Evolutionary conservation across 371 early-diverging fungal species (phyloP), one percentile per base, ranked within the genome.

Genomic region (Zopfochytrium polystomum): DNA sequence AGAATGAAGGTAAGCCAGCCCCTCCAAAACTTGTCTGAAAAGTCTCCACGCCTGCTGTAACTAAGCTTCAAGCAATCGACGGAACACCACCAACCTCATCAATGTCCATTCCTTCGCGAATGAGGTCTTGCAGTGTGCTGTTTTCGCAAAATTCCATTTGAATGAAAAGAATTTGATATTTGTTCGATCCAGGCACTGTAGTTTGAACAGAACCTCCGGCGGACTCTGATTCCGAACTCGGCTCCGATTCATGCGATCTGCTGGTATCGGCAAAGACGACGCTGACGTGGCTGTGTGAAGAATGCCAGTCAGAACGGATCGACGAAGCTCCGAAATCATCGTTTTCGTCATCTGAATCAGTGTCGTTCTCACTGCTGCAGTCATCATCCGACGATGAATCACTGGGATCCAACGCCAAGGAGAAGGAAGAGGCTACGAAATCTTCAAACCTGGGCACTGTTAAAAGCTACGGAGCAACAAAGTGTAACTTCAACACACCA

Each of bases 111-210:
- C 89, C 90, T 60, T 84, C 86, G 34, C 88, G 87, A 65, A 96
- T 93, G 22, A 91, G 71, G 66, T 95, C 92, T 47, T 85, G 81
- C 4, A 96, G 74, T 0, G 97, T 95, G 62, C 90, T 90, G 52
- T 92, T 87, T 66, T 94, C 95, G 68, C 97, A 96, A 68, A 94
- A 95, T 73, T 96, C 96, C 97, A 96, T 96, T 70, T 96, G 96
- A 60, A 96, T 96, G 56, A 93, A 95, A 33, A 96, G 75, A 2
- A 72, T 42, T 54, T 55, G 29, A 26, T 52, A 38, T 45, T 26
- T 25, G 30, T 26, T 45, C 53, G 18, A 55, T 66, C 63, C 42
- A 9, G 62, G 38, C n/a, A 20, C n/a, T n/a, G 25, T 62, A 62
- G n/a, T 13, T 42, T n/a, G 11, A 42, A 42, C 42, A 13, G 42